Evolutionary conservation across 805 yeast genomes (phyloP).

Genomic region (Myxozyma geophila): DNA sequence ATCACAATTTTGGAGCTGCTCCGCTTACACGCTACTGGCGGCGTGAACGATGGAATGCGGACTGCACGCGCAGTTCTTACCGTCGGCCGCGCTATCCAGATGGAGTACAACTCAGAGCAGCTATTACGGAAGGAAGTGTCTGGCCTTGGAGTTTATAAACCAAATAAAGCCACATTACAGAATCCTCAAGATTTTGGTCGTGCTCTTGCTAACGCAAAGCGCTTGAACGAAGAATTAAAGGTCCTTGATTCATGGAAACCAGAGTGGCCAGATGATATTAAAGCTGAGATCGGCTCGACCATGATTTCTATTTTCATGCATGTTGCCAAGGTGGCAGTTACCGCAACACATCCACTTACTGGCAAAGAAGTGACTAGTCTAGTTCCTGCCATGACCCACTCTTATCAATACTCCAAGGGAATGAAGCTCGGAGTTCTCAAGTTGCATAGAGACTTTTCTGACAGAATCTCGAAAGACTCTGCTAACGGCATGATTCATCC

Average conservation of each 20-base stretch:
- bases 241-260: conserved; percentile 19
- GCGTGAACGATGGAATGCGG: conserved; percentile 75
- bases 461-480: conserved; percentile 68
- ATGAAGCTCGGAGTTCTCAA: conserved; percentile 79
- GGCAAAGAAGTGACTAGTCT: conserved; percentile 66
- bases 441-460: conserved; percentile 69
- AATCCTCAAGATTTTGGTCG: conserved; percentile 20
- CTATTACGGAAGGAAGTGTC: conserved; percentile 55
- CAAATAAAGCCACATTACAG: conserved; percentile 19
- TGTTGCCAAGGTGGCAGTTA: conserved; percentile 79
- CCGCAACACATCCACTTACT: conserved; percentile 80
- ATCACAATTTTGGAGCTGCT: conserved; percentile 82
- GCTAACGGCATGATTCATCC: conserved; percentile 73
- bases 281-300: conserved; percentile 80
- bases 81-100: conserved; percentile 82
- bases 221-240: conserved; percentile 8
- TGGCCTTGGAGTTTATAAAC: conserved; percentile 12
- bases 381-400: conserved; percentile 90
- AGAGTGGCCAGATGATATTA: conserved; percentile 59
- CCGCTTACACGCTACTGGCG: conserved; percentile 74
- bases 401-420: conserved; percentile 81
- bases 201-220: conserved; percentile 18
- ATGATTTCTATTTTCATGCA: conserved; percentile 74
- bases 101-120: conserved; percentile 77
- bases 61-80: conserved; percentile 79